A percentile compares a stretch with the other conserved stretches of the same genome.
phyloP scores from a whole-genome alignment of 2,329 filamentous ascomycete genomes.

The Penicillium sp. region DNA sequence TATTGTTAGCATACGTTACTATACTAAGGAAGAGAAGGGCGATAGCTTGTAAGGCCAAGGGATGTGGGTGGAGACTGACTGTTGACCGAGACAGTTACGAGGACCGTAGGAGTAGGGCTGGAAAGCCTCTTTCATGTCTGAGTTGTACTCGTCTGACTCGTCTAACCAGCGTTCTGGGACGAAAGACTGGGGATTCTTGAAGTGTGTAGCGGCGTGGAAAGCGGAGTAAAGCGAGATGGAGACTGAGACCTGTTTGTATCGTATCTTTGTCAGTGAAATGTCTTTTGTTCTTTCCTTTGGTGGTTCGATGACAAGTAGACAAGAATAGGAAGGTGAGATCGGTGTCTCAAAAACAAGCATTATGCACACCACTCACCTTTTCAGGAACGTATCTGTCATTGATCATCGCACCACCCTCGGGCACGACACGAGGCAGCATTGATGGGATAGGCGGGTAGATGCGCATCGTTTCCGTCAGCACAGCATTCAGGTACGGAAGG shows the following conservation, averaged over 20 bases:
- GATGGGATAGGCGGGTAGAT: constrained; percentile 30
- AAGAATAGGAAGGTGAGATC: not conserved
- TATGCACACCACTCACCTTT: constrained; percentile 16
- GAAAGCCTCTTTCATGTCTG: constrained; percentile 32
- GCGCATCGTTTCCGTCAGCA: constrained; percentile 26
- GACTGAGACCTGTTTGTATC: constrained; percentile 16
- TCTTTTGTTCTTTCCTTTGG: not conserved
- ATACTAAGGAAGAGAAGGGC: no score
- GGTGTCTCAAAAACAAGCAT: not conserved
- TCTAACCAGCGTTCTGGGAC: constrained; percentile 34
- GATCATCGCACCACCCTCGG: constrained; percentile 28
- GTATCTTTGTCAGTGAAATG: not conserved
- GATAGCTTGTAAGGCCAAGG: no score
- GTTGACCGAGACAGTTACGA: constrained; percentile 30
- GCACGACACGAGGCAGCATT: constrained; percentile 32
- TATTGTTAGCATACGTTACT: constrained; percentile 3
- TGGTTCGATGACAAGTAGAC: no score
- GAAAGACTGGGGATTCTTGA: constrained; percentile 23
- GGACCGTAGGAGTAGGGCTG: constrained; percentile 33
- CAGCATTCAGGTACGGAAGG: constrained; percentile 27
- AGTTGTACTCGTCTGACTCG: constrained; percentile 16
- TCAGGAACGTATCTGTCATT: constrained; percentile 26
- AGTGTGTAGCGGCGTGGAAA: constrained; percentile 15
- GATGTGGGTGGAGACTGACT: constrained; percentile 14
- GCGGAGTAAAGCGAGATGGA: constrained; percentile 14